These are phyloP conservation scores for Pharnaceum exiguum DNA, from an alignment of 148 eudicot genomes.

Conservation along the genomic window DNA sequence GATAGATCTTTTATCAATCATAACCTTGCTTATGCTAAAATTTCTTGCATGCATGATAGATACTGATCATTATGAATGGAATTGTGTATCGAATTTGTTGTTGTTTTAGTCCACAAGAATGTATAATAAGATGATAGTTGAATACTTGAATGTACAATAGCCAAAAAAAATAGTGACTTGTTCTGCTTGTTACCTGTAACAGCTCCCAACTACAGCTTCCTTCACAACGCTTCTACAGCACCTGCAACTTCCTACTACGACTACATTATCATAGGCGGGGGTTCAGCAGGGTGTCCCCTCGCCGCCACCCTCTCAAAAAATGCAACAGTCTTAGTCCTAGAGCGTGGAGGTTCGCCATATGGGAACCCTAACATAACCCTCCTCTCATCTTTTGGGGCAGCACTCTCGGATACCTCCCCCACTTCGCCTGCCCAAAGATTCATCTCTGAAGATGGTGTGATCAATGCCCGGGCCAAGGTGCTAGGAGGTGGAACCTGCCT, in stretches of 20 bases:
- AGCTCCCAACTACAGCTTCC: conserved; percentile 69
- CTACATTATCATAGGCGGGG: conserved; percentile 91
- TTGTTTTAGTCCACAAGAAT: too few relatives aligned
- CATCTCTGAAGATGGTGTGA: conserved; percentile 86
- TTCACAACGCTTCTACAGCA: conserved; percentile 56
- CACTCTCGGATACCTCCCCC: conserved; percentile 60
- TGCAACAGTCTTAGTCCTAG: conserved; percentile 71
- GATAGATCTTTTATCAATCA: too few relatives aligned
- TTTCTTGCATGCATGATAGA: too few relatives aligned
- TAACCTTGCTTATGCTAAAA: too few relatives aligned
- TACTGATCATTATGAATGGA: too few relatives aligned
- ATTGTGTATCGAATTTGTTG: too few relatives aligned
- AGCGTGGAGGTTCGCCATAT: conserved; percentile 90
- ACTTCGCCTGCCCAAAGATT: conserved; percentile 81
- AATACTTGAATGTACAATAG: not conserved
- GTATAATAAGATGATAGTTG: not conserved
- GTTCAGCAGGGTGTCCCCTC: conserved; percentile 78
- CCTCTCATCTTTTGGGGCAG: conserved; percentile 45
- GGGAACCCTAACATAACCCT: conserved; percentile 81
- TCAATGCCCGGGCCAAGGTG: conserved; percentile 72
- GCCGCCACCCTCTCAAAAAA: conserved; percentile 84
- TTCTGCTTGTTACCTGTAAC: not conserved
- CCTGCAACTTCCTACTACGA: conserved; percentile 65
- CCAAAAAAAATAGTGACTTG: not conserved
- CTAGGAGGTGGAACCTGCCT: conserved; percentile 84